Evolutionary conservation across 176 grass and related monocot genomes (phyloP).

Genomic region (Zoysia pacifica): DNA sequence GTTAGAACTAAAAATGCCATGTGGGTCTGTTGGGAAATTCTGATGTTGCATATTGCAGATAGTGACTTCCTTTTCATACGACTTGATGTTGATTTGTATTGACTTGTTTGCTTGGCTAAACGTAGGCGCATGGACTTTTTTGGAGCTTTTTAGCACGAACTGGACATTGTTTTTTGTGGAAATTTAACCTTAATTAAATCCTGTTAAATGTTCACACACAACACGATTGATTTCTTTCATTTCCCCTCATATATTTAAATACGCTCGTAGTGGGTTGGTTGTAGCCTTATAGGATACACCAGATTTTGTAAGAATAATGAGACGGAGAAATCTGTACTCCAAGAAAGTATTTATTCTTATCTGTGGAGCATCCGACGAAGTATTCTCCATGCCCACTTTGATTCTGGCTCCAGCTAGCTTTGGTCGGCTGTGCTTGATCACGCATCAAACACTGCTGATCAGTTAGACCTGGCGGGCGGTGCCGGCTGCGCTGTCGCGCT

Average conservation of each 20-base stretch:
- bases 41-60: background rate
- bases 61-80: background rate
- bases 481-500: background rate
- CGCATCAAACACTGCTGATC: background rate
- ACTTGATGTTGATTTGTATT: background rate
- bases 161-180: no score
- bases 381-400: background rate
- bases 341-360: background rate
- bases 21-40: background rate
- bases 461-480: background rate
- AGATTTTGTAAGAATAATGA: background rate
- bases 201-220: no score
- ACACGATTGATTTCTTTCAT: no score
- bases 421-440: background rate
- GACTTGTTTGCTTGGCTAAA: background rate
- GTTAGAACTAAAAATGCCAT: background rate
- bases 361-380: background rate
- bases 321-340: background rate
- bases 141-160: no score
- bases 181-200: no score
- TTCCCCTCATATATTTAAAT: no score
- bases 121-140: no score
- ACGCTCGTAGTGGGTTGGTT: background rate
- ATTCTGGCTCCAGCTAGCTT: background rate
- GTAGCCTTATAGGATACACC: background rate